Base-by-base conservation (phyloP, 768 basidiomycete genomes). In the Vararia minispora region DNA sequence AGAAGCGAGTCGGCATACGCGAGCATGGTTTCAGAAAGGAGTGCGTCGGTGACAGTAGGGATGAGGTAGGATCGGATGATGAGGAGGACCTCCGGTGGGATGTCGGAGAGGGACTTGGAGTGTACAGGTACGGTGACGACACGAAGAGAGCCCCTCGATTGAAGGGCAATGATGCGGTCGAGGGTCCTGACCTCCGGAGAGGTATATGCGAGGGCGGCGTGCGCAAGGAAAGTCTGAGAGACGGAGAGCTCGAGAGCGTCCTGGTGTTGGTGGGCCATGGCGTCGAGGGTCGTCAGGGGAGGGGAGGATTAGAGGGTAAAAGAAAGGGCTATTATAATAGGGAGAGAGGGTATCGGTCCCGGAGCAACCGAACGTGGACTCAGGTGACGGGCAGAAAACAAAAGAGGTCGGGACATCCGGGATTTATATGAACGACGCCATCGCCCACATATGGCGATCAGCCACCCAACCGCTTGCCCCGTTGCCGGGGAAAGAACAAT, bases 51-150 rank as follows among this genome's bases (percentile, higher is more conserved):
- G 44, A 74, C 53, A 17, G 55, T 38, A 5, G 64, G 59, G 40
- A 70, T 57, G 25, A 77, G 62, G 31, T 66, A 59, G 13, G 56
- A 54, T 31, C 75, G 71, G 43, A 78, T 66, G 47, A 66, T 47
- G 26, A 72, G 59, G 29, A 75, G 61, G n/a, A 76, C 45, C 43
- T 78, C 76, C 16, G 64, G 46, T 12, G 75, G 75, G 16, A 77
- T 54, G 13, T 48, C 39, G 0, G 49, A 34, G 33, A 43, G 37
- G 28, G 41, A 28, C 5, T 28, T 28, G 37, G 38, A 47, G 26
- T 35, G 42, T 18, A 40, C 30, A 30, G 52, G 42, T 18, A 40
- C 31, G 21, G 20, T 17, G 25, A 34, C n/a, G 21, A 59, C 44
- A 13, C 51, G 43, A 14, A 58, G 43, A 36, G 33, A 47, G 17